Base-by-base conservation (phyloP, 2,329 filamentous ascomycete species). In the Trichoderma sp. region DNA sequence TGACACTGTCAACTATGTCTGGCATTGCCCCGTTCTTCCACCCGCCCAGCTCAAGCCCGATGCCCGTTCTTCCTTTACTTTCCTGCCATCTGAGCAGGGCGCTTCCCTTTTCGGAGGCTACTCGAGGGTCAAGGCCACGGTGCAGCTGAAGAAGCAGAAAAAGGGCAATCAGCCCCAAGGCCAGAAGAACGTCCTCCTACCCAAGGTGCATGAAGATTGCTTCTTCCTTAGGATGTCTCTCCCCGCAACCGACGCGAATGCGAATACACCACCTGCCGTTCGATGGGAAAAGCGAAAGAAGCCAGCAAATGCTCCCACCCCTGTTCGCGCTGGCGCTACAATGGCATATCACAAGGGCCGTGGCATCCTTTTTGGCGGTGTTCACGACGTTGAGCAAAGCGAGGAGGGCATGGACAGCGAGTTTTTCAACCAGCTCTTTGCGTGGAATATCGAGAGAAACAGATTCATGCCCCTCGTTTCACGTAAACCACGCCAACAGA, bases 391-490 rank as follows among this genome's bases (percentile, higher is more conserved):
- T 0, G 94, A 97, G 80, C 88, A 95, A 79, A 95, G 89, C 74
- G 95, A 97, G 79, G 96, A 99, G 80, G 94, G 93, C 4, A 97
- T 99, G 75, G 95, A 99, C 69, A 97, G 93, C 78, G 95, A 98
- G 80, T 99, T 99, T 82, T 99, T 98, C 84, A 95, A 98, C 77
- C 88, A 91, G 70, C 83, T 98, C 28, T 97, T 93, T 77, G 93
- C 95, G 6, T 98, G 95, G 93, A 98, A 97, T 78, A 90, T 97
- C 74, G 96, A 98, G 77, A 89, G 95, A 72, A 99, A 99, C 79
- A 88, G 96, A 9, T 98, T 97, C 84, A 98, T 98, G 84, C 93
- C 92, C 2, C 85, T 98, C 58, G 84, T 85, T 11, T 84, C 98
- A 59, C 88, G 95, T 67, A 93, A 94, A 76, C 88, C 93, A 2